Evolutionary conservation across 805 yeast species (phyloP), one percentile per base, ranked within the genome.

Genomic region (Metschnikowia corniflorae): DNA sequence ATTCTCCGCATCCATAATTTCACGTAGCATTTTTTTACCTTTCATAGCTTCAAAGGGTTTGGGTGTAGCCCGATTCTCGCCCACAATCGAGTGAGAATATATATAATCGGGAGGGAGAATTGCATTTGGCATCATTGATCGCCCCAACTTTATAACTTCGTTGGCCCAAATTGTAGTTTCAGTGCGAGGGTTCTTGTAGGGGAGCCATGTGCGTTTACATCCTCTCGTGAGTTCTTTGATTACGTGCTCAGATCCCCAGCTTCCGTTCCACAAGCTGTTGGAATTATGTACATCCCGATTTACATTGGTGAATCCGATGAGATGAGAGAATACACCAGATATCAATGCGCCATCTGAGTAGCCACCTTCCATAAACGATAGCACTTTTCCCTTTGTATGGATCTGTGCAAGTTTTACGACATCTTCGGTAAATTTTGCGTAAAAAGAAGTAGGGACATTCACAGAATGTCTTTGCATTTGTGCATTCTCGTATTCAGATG

Each of bases 401-500:
- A 73, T 66, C 39, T 80, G 73, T 4, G 93, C 85, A 30, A 86
- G 59, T 37, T 71, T 73, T n/a, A 79, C 77, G 1, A 83, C 80
- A 56, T 86, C 95, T 24, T 70, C 68, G 5, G 94, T 80, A 52
- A 86, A 85, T 27, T 69, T 70, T 14, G 84, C 72, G 55, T 81
- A 86, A 52, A 86, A 86, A 14, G 81, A 74, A 0, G 94, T 84
- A 3, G 95, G 95, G 8, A 86, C 87, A 50, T 81, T 79, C 17
- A 82, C 86, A 0, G 78, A 77, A 55, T 86, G 95, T 36, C 95
- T 67, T 58, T 86, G 95, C 95, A 86, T 86, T 33, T 80, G 75
- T n/a, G 77, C 76, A 40, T 79, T 80, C 54, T 86, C 95, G 57
- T 74, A 80, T 54, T 86, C 95, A 13, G 85, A 78, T 2, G 93